phyloP scores from a whole-genome alignment of 345 rosid genomes.

The Kernera saxatilis region DNA sequence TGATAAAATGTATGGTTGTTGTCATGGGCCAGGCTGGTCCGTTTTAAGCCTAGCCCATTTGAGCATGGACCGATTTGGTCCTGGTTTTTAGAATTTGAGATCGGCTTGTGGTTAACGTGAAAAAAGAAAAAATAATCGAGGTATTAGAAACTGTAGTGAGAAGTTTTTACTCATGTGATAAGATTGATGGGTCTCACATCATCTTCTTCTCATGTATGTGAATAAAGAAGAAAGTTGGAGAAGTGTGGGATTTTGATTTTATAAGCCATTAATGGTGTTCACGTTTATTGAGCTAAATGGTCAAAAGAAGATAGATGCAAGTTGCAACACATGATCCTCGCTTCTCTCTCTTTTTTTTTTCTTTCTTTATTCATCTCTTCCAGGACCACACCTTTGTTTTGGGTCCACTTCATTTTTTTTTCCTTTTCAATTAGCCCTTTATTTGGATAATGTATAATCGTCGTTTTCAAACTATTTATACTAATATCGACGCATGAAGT shows the following conservation, averaged over 20 bases:
- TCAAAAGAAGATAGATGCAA: conserved; percentile 10
- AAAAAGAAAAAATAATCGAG: not conserved
- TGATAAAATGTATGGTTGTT: not conserved
- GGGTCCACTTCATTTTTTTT: not conserved
- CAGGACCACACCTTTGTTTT: conserved; percentile 3
- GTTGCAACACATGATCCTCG: conserved; percentile 9
- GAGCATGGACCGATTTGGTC: not conserved
- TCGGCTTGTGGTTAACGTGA: not conserved
- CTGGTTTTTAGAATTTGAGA: too few relatives aligned
- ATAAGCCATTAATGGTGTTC: conserved; percentile 22
- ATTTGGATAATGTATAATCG: not conserved
- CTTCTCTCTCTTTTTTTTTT: not conserved
- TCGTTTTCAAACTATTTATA: conserved; percentile 12
- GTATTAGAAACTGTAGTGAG: not conserved
- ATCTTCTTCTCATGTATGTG: conserved; percentile 12
- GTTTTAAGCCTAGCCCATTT: not conserved
- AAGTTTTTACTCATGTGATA: not conserved
- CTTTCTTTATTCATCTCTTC: not conserved
- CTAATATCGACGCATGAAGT: conserved; percentile 10
- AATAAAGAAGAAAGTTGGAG: not conserved
- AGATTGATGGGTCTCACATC: not conserved
- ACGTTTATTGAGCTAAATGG: conserved; percentile 8
- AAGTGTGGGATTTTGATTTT: not conserved
- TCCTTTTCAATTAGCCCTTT: not conserved
- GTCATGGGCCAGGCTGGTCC: not conserved